Base-by-base conservation (phyloP, 2,329 filamentous ascomycete genomes). In the Macrophomina tecta region DNA sequence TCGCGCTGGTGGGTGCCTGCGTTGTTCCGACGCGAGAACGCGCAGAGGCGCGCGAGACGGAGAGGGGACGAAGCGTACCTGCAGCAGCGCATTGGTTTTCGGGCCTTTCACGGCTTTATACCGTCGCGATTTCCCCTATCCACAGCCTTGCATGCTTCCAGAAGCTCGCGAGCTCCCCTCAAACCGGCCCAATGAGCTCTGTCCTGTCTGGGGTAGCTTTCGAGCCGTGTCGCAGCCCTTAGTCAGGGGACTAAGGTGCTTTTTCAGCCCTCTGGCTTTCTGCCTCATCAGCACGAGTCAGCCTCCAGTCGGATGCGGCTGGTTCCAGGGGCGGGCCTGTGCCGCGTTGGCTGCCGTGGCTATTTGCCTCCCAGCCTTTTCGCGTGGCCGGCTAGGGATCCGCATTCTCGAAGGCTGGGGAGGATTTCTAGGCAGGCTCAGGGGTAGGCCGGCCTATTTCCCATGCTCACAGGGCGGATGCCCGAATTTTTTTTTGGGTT, bases 41-140 rank as follows among this genome's bases (percentile, higher is more conserved):
- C 58, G 18, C 42, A 38, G 45, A 48, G 45, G 53, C 36, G 53
- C 36, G 53, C 53, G 53, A 49, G 52, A 55, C 32, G 18, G 52
- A 48, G 42, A 28, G 8, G 55, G 40, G 53, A n/a, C 18, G 32
- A 18, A 42, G 53, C 53, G 53, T 30, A 18, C 34, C 5, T 45
- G 9, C 28, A 53, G 52, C 14, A 34, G 56, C 18, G 40, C 30
- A 14, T 5, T 11, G 18, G 38, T 32, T 36, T 62, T 62, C 58
- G 58, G 58, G 58, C 58, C 58, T 48, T 62, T 30, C 58, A 49
- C 58, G 58, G 58, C 58, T 62, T 62, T 62, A 62, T 62, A 49
- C 58, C 58, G 42, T 62, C 45, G 55, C 34, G 42, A 62, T 62
- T 48, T 48, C 58, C 58, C 58, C 45, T 62, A 62, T 62, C 42